These are phyloP conservation scores for Cucurbita ficifolia DNA, from an alignment of 306 rosid genomes.

Conservation along the genomic window DNA sequence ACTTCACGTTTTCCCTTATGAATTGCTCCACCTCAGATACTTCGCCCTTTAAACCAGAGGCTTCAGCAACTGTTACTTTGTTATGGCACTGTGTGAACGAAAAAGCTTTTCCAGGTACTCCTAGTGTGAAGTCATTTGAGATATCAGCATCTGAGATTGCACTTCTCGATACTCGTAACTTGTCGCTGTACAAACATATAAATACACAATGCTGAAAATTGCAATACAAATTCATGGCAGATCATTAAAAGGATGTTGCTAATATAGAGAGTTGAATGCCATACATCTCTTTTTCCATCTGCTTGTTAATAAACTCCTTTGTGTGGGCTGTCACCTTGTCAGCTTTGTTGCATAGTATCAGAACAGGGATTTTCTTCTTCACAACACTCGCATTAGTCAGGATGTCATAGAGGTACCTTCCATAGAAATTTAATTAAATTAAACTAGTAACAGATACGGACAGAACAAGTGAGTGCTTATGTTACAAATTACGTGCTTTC, in stretches of 20 bases:
- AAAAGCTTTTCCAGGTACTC: conserved; percentile 52
- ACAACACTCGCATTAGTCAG: conserved; percentile 80
- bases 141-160: conserved; percentile 70
- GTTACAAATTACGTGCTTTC: no score
- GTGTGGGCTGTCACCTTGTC: conserved; percentile 94
- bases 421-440: background rate
- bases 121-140: conserved; percentile 61
- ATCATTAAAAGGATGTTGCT: background rate
- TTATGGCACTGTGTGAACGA: conserved; percentile 65
- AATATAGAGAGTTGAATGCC: conserved; percentile 6
- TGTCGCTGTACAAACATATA: conserved; percentile 43
- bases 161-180: conserved; percentile 68
- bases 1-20: conserved; percentile 49
- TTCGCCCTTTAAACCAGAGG: conserved; percentile 62
- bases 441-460: background rate
- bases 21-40: conserved; percentile 58
- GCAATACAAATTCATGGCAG: background rate
- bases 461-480: no score
- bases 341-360: conserved; percentile 82
- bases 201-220: background rate
- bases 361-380: conserved; percentile 75
- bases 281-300: conserved; percentile 93
- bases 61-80: conserved; percentile 67
- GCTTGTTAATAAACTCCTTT: conserved; percentile 75
- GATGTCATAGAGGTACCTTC: conserved; percentile 79